phyloP scores from a whole-genome alignment of 2,329 filamentous ascomycete genomes.

The Paracamarosporium sp. region DNA sequence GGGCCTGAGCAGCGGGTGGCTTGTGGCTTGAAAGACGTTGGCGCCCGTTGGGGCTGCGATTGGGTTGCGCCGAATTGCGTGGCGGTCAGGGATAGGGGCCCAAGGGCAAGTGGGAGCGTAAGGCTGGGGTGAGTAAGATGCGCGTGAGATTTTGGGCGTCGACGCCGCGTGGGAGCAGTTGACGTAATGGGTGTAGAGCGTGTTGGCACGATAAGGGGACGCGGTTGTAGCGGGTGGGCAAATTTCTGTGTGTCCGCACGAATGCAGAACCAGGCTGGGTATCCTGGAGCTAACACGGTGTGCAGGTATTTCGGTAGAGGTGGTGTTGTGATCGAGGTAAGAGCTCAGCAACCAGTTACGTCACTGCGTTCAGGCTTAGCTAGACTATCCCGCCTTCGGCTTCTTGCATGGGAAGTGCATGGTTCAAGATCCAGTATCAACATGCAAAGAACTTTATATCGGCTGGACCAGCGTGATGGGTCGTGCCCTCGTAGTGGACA shows the following conservation, averaged over 20 bases:
- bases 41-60: background rate
- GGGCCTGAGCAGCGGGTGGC: background rate
- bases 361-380: background rate
- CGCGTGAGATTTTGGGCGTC: background rate
- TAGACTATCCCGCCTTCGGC: background rate
- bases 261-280: background rate
- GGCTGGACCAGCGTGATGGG: background rate
- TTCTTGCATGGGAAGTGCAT: background rate
- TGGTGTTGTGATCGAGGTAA: background rate
- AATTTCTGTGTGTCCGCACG: background rate
- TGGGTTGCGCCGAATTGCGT: background rate
- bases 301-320: background rate
- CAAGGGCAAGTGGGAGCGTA: no score
- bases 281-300: no score
- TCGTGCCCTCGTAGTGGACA: background rate
- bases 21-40: background rate
- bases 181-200: background rate
- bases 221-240: background rate
- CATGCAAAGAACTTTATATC: background rate
- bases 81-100: slow-evolving; percentile 1
- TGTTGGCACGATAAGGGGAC: background rate
- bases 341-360: background rate
- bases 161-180: background rate
- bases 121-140: slow-evolving; percentile 1
- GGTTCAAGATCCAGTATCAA: background rate